These are phyloP conservation scores for Yamadazyma kitorensis DNA, from an alignment of 805 yeast species.

Conservation along the genomic window DNA sequence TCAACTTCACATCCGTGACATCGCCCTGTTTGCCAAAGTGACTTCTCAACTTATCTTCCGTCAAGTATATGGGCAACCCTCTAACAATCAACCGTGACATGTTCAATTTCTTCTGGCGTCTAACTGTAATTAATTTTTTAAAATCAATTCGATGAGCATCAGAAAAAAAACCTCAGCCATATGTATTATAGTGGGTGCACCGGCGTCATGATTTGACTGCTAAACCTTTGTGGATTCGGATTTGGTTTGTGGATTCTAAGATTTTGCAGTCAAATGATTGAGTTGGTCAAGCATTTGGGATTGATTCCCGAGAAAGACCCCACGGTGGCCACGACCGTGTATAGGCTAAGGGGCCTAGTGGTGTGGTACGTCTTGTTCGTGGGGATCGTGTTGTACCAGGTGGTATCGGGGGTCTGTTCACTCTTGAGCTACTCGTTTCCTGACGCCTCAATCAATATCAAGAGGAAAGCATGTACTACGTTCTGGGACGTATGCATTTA, in stretches of 20 bases:
- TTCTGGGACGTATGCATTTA: constrained; percentile 32
- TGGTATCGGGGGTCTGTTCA: constrained; percentile 16
- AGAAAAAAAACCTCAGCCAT: too few species aligned
- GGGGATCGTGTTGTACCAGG: constrained; percentile 19
- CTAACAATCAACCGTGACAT: constrained; percentile 92
- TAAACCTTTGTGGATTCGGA: constrained; percentile 1
- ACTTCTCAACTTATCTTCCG: constrained; percentile 67
- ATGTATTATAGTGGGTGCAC: background rate
- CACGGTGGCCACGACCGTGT: constrained; percentile 3
- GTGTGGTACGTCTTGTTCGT: constrained; percentile 16
- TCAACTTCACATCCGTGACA: constrained; percentile 85
- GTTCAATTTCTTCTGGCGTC: too few species aligned
- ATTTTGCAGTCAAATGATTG: constrained; percentile 18
- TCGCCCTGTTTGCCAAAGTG: constrained; percentile 62
- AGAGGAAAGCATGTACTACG: constrained; percentile 15
- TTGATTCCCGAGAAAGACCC: constrained; percentile 17
- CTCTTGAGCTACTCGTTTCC: constrained; percentile 15
- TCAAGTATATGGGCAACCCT: constrained; percentile 75
- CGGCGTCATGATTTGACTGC: constrained; percentile 1
- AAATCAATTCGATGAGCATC: too few species aligned
- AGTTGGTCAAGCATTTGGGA: constrained; percentile 33
- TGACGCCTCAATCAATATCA: constrained; percentile 17
- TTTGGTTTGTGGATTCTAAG: background rate
- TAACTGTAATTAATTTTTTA: constrained; percentile 1
- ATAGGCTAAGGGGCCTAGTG: constrained; percentile 16